These are phyloP conservation scores for Leucosporidium scottii DNA, from an alignment of 768 basidiomycete species.

Conservation along the genomic window DNA sequence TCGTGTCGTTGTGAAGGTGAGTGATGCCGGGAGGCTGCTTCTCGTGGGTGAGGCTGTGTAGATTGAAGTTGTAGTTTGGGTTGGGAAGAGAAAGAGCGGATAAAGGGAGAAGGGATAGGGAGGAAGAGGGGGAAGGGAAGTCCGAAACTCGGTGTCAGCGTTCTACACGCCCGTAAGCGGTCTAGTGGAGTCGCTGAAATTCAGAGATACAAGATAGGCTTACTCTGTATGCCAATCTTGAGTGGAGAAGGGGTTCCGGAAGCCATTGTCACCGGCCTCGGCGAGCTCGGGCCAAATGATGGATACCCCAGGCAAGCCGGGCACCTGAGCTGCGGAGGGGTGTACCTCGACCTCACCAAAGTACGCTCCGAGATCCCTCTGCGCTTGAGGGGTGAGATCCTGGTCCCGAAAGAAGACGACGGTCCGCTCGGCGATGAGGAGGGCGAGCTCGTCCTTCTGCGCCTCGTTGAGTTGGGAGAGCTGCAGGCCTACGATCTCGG, in stretches of 20 bases:
- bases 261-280: conserved; percentile 16
- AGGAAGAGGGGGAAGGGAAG: too few species aligned
- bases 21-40: conserved; percentile 65
- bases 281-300: conserved; percentile 39
- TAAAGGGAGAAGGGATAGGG: conserved; percentile 34
- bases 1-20: conserved; percentile 56
- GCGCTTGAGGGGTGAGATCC: conserved; percentile 59
- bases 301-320: conserved; percentile 38
- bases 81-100: conserved; percentile 41
- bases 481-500: conserved; percentile 67
- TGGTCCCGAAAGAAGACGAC: conserved; percentile 58
- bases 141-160: too few species aligned
- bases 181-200: too few species aligned
- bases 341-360: conserved; percentile 50
- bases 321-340: conserved; percentile 42
- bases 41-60: conserved; percentile 67
- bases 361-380: conserved; percentile 64
- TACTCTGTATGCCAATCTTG: conserved; percentile 32
- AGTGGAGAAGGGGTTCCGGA: conserved; percentile 14
- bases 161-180: too few species aligned
- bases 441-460: conserved; percentile 72
- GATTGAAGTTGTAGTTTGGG: too few species aligned
- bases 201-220: too few species aligned
- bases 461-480: conserved; percentile 57
- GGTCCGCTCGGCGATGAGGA: conserved; percentile 66